These are phyloP conservation scores for Fraxinus floribunda DNA, from an alignment of 305 asterid species.

Conservation along the genomic window DNA sequence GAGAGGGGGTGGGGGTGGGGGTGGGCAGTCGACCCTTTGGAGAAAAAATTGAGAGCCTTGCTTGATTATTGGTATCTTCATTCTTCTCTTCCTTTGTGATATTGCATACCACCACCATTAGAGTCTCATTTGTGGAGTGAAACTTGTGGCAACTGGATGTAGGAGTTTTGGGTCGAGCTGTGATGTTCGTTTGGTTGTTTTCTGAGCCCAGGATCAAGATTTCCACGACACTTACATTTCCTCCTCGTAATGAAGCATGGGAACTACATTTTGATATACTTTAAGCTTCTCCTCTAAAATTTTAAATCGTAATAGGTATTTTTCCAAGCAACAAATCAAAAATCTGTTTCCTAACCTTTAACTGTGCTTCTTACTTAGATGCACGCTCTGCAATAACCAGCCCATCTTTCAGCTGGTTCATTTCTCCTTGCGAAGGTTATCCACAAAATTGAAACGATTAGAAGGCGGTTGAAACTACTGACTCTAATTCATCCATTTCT, in stretches of 20 bases:
- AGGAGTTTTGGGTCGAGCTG: too few species aligned
- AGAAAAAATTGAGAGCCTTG: too few species aligned
- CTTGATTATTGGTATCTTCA: too few species aligned
- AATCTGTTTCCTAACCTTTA: slow-evolving; percentile 58
- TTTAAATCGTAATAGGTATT: slow-evolving; percentile 76
- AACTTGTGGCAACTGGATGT: too few species aligned
- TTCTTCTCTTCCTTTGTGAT: too few species aligned
- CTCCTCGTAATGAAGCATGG: slow-evolving; percentile 43
- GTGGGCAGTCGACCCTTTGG: too few species aligned
- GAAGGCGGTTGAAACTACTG: background rate
- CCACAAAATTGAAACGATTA: slow-evolving; percentile 14
- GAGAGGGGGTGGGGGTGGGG: too few species aligned
- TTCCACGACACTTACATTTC: slow-evolving; percentile 27
- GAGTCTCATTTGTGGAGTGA: too few species aligned
- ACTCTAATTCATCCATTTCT: too few species aligned
- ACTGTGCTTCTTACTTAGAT: slow-evolving; percentile 84
- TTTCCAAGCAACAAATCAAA: slow-evolving; percentile 42
- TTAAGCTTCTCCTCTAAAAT: slow-evolving; percentile 81
- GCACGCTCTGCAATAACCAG: slow-evolving; percentile 84
- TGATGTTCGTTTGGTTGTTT: too few species aligned
- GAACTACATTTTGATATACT: slow-evolving; percentile 42
- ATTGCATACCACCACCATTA: too few species aligned
- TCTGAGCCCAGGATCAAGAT: too few species aligned
- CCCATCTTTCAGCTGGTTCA: slow-evolving; percentile 83
- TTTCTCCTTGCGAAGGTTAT: slow-evolving; percentile 57